phyloP scores from a whole-genome alignment of 139 green algal genomes.

The Ulvella scutata region DNA sequence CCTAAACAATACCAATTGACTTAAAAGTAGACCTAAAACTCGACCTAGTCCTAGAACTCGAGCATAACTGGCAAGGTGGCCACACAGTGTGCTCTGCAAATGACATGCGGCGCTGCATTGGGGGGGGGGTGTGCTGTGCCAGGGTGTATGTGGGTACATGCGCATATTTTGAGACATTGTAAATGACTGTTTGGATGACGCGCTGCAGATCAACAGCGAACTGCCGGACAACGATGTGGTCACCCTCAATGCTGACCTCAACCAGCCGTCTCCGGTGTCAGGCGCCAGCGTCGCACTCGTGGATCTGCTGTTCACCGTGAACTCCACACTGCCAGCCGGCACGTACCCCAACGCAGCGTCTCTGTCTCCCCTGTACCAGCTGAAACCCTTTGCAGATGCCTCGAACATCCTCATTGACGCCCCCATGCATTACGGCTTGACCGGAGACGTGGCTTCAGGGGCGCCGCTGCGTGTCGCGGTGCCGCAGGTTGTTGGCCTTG shows the following conservation, averaged over 20 bases:
- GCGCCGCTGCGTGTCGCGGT: neutral
- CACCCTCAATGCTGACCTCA: neutral
- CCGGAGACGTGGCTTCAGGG: neutral
- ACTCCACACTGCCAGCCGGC: neutral
- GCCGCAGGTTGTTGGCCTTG: neutral
- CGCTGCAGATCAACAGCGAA: neutral
- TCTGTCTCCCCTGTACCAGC: slow-evolving; percentile 2
- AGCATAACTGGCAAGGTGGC: too few species aligned
- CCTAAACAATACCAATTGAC: too few species aligned
- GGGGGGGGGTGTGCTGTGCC: too few species aligned
- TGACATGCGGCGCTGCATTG: too few species aligned
- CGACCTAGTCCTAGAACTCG: too few species aligned
- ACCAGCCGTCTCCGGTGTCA: neutral
- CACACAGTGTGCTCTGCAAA: too few species aligned
- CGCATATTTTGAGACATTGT: too few species aligned
- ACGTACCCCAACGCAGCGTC: neutral
- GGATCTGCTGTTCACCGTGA: neutral
- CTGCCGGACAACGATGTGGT: neutral
- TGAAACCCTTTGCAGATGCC: neutral
- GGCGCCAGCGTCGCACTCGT: neutral
- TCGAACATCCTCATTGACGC: neutral
- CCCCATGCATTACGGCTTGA: neutral
- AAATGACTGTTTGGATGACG: too few species aligned
- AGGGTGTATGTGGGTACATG: too few species aligned
- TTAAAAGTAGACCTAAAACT: too few species aligned